A percentile compares a stretch with the other conserved stretches of the same genome.
Evolutionary conservation across 345 rosid species (phyloP).

Genomic region (Diplotaxis tenuifolia): DNA sequence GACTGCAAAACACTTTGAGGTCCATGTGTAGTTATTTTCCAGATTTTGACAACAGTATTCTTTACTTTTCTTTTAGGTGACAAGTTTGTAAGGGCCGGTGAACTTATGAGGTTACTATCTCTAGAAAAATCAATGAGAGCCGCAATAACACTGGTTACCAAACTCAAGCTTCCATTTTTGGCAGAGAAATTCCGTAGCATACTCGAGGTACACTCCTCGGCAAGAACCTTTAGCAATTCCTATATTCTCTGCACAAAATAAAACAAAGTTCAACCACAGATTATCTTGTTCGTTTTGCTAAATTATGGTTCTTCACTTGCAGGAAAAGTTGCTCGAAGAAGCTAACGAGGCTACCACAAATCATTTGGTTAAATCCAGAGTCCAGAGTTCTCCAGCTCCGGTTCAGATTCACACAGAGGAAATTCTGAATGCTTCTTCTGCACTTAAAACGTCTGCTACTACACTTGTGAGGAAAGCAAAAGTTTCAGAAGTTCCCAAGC

Average conservation of each 20-base stretch:
- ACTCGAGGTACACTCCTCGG: conserved; percentile 62
- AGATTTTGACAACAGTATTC: not conserved
- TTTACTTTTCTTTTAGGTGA: conserved; percentile 55
- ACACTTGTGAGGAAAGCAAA: conserved; percentile 47
- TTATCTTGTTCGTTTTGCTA: conserved; percentile 9
- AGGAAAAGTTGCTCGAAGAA: conserved; percentile 77
- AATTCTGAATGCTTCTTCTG: conserved; percentile 28
- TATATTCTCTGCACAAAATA: not conserved
- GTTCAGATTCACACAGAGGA: conserved; percentile 41
- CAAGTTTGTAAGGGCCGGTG: conserved; percentile 76
- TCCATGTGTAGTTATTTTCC: not conserved
- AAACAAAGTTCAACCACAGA: not conserved
- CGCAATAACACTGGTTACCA: conserved; percentile 84
- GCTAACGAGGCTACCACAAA: conserved; percentile 33
- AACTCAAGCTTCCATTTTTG: conserved; percentile 85
- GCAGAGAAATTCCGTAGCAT: conserved; percentile 81
- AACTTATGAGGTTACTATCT: conserved; percentile 70
- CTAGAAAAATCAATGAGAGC: conserved; percentile 82
- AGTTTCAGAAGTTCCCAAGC: conserved; percentile 32
- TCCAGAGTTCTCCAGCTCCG: conserved; percentile 27
- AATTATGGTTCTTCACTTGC: conserved; percentile 20
- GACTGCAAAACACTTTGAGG: not conserved
- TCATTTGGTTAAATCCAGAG: conserved; percentile 25
- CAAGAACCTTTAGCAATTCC: not conserved
- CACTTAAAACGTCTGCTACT: conserved; percentile 48